Percentiles rank a stretch among this genome's conserved stretches.
Evolutionary conservation across 495 filamentous ascomycete genomes (phyloP).

Genomic region (Lepidopterella palustris): DNA sequence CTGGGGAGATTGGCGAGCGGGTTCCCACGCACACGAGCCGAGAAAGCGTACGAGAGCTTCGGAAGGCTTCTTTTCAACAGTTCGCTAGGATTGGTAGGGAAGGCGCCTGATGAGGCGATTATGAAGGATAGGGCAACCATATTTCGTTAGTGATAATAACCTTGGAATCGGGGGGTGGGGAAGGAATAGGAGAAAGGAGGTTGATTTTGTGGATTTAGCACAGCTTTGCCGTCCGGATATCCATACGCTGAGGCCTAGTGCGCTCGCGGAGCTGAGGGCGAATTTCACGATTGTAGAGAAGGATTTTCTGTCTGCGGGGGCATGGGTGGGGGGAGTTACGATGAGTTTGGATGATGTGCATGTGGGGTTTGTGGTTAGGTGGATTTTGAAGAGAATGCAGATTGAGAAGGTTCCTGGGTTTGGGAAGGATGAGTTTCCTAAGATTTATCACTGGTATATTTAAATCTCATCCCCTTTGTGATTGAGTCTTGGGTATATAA

Average conservation of each 20-base stretch:
- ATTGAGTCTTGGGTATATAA: background rate
- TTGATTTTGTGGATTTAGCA: slow-evolving; percentile 1
- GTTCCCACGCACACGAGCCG: slow-evolving; percentile 1
- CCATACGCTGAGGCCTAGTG: slow-evolving; percentile 11
- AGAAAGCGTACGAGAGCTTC: slow-evolving; percentile 24
- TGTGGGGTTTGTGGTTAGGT: slow-evolving; percentile 18
- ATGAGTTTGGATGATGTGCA: slow-evolving; percentile 24
- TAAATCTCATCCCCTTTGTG: background rate
- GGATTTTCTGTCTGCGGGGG: slow-evolving; percentile 6
- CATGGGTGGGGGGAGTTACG: slow-evolving; percentile 14
- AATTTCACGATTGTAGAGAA: slow-evolving; percentile 15
- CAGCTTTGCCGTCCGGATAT: slow-evolving; percentile 15
- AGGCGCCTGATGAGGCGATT: slow-evolving; percentile 3
- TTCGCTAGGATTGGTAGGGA: slow-evolving; percentile 9
- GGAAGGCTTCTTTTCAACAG: slow-evolving; percentile 15
- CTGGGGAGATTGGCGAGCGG: slow-evolving; percentile 3
- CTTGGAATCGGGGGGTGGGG: background rate
- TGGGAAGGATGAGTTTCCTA: slow-evolving; percentile 22
- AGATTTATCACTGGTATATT: slow-evolving; percentile 10
- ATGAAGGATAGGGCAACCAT: slow-evolving; percentile 24
- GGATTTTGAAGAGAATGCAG: slow-evolving; percentile 22
- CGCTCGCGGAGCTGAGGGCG: slow-evolving; percentile 13
- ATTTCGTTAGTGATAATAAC: slow-evolving; percentile 11
- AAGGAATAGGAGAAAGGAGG: background rate
- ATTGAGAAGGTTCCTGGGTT: slow-evolving; percentile 14